Evolutionary conservation across 805 yeast genomes (phyloP).

Genomic region (Tetrapisispora namnaoensis): DNA sequence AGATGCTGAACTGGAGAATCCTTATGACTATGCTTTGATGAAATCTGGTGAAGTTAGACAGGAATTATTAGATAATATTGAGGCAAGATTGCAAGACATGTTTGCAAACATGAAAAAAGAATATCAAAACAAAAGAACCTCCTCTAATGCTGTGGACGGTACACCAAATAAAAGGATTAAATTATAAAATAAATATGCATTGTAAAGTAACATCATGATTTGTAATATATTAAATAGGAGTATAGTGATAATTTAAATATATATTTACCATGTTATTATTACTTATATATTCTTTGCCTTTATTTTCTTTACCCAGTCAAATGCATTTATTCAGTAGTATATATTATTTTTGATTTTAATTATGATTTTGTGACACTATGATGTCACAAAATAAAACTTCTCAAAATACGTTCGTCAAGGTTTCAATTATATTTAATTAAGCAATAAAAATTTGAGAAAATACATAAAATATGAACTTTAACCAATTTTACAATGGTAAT

Average conservation of each 20-base stretch:
- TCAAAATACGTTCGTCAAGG: background rate
- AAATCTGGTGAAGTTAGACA: slow-evolving; percentile 24
- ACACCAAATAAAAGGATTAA: slow-evolving; percentile 5
- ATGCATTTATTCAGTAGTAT: background rate
- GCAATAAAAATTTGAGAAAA: no score
- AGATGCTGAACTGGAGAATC: background rate
- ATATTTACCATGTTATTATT: no score
- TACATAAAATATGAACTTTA: no score
- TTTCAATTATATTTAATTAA: no score
- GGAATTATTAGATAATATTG: slow-evolving; percentile 23
- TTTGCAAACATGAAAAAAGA: slow-evolving; percentile 16
- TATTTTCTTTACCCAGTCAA: background rate
- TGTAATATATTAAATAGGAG: background rate
- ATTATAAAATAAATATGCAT: slow-evolving; percentile 15
- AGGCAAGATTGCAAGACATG: slow-evolving; percentile 18
- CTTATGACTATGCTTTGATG: slow-evolving; percentile 16
- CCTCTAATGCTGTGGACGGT: slow-evolving; percentile 4
- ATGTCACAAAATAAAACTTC: background rate
- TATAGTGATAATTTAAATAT: no score
- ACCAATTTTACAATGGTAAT: no score
- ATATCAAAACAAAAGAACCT: slow-evolving; percentile 12
- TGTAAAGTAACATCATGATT: background rate
- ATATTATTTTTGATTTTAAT: background rate
- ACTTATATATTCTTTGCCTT: background rate
- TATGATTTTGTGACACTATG: background rate